Evolutionary conservation across 345 rosid genomes (phyloP), one percentile per base, ranked within the genome.

Genomic region (Acer yangbiense): DNA sequence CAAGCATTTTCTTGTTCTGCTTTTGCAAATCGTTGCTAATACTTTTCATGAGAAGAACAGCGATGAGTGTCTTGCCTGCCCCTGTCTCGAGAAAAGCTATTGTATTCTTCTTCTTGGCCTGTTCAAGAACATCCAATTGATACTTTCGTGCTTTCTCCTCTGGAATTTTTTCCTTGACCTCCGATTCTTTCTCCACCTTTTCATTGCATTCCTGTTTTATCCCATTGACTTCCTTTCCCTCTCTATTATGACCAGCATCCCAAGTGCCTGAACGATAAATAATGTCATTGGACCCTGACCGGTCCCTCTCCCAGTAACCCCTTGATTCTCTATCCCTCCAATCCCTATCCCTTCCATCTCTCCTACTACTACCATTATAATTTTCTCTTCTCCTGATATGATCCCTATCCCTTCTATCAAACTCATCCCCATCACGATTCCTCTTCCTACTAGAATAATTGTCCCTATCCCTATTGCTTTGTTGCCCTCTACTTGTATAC

Each of bases 31-130:
- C 96, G 63, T 81, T 85, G 63, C 72, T 82, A 78, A 96, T 58
- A 77, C 98, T 96, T 80, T 80, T 92, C 48, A 96, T 94, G n/a
- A 96, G 88, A 43, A 96, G 94, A 73, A 94, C 93, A 18, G 98
- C 99, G 61, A 96, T 96, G 76, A 94, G 91, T 0, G 99, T 96
- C 94, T 96, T 96, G 79, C 99, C 99, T 2, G 98, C 97, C 44
- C 99, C 99, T 0, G 99, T 96, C 84, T 96, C 99, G 44, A 96
- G 98, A 77, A 96, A 96, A 72, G 99, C 98, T 60, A 96, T 96
- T 0, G 98, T 96, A 85, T 96, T 96, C 81, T 81, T 91, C 70
- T 83, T 85, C 90, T 90, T 92, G 4, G 99, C 99, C 77, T 96
- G 99, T 71, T 96, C 98, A 71, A 96, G 97, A 73, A 94, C 99